Base-by-base conservation (phyloP, 2,329 filamentous ascomycete species). In the Aureobasidium sp. region DNA sequence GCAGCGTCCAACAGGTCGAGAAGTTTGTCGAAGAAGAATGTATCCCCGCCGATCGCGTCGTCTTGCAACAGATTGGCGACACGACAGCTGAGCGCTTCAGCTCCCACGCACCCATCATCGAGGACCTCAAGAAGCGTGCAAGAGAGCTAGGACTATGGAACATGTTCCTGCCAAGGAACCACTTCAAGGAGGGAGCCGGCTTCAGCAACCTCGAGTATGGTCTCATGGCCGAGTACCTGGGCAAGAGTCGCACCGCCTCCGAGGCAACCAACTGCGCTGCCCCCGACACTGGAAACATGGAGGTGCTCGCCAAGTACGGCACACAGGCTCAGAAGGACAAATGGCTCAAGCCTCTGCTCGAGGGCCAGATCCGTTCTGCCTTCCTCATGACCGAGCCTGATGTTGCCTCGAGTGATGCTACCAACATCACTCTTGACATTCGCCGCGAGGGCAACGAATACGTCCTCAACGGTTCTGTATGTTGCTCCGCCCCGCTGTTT, bases 11-110 rank as follows among this genome's bases (percentile, higher is more conserved):
- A 7, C 66, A 85, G 83, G 90, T 99, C 67, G 90, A 93, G 79
- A 91, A 91, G 76, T 99, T 99, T 70, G 94, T 99, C 68, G 90
- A 97, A 73, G 92, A 96, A 76, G 92, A 96, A 81, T 99, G 79
- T 67, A 79, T 81, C 61, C 79, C 79, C 64, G 89, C 90, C 73
- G 93, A 97, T 72, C 80, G 87, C 62, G 83, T 97, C 66, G 88
- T 89, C 74, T 79, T 85, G 62, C 89, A 91, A 68, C 90, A 95
- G 76, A 81, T 95, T 60, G 91, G 91, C 68, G 76, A 86, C 63
- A 90, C 89, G 34, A 68, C 67, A 65, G 81, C 86, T 54, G 77
- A 84, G 64, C 85, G 93, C 79, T 97, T 93, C 88, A 83, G 88
- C 66, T 77, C 81, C 42, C 89, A 95, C 73, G 93, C 94, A 0